Evolutionary conservation across 2,329 filamentous ascomycete genomes (phyloP), one percentile per base, ranked within the genome.

Genomic region (Cercospora sp.): DNA sequence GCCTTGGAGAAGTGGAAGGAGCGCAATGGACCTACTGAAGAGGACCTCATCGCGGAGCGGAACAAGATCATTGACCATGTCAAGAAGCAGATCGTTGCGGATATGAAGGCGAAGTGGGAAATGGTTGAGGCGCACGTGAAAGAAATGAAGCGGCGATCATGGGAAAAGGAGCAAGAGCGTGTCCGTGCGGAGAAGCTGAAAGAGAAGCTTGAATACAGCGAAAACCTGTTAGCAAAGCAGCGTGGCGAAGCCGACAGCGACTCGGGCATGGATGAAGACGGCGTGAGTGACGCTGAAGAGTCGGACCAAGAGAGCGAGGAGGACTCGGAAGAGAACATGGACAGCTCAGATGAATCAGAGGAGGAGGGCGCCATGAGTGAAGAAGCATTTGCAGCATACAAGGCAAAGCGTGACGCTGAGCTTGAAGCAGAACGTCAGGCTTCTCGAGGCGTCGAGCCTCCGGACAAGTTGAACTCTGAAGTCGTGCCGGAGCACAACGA

Each of bases 41-140:
- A 97, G 75, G 91, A 98, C 77, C 85, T 97, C 18, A 89, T 94
- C 73, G 87, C 87, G 13, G 94, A 98, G 77, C 89, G 91, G 67
- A 85, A 86, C 63, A 88, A 90, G 26, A 84, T 74, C 33, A 89
- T 73, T 89, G 89, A 79, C 84, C 89, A 69, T 81, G 83, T 57
- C 86, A 96, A 95, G 78, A 92, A 88, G 69, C 86, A 89, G 68
- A 87, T 97, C 16, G 83, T 90, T 48, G 86, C 84, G 65, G 88
- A 90, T 76, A 78, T 90, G 66, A 85, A 86, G 69, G 84, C 85
- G 67, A 85, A 87, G 72, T 90, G 89, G 82, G 83, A 86, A 57
- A 78, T 87, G 64, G 85, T 89, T 57, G 84, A 81, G 65, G 81
- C 82, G 12, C 87, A 90, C 70, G 85, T 89, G 33, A 84, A 88